These are phyloP conservation scores for Penicillium steckii DNA, from an alignment of 495 filamentous ascomycete genomes.

Conservation along the genomic window DNA sequence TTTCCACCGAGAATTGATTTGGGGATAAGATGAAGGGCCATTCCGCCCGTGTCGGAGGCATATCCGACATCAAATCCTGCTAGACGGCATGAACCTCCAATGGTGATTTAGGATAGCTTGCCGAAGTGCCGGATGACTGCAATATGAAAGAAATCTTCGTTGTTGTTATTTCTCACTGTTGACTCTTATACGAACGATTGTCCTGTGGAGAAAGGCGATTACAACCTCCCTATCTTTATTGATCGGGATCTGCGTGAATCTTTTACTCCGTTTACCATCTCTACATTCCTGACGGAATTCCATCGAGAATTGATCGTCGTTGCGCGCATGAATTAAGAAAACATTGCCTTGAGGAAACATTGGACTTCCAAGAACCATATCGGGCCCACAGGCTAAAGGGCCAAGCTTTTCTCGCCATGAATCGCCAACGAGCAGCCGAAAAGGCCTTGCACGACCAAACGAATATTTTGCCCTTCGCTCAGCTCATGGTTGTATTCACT, in stretches of 20 bases:
- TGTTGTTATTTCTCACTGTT: constrained; percentile 1
- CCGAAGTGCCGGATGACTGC: constrained; percentile 16
- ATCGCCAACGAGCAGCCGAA: constrained; percentile 41
- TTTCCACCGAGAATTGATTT: constrained; percentile 16
- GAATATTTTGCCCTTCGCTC: constrained; percentile 55
- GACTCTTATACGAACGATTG: neutral
- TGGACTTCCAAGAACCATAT: neutral
- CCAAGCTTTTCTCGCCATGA: constrained; percentile 24
- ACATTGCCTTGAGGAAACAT: neutral
- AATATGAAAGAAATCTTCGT: constrained; percentile 5
- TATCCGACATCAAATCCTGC: constrained; percentile 17
- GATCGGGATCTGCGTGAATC: too few species aligned
- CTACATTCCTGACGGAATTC: too few species aligned
- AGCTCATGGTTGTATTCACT: constrained; percentile 57
- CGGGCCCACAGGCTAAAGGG: neutral
- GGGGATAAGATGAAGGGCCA: constrained; percentile 10
- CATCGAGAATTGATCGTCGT: too few species aligned
- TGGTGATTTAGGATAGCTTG: constrained; percentile 14
- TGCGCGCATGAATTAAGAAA: too few species aligned
- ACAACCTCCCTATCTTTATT: neutral
- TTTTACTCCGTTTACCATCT: too few species aligned
- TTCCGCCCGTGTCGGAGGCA: constrained; percentile 17
- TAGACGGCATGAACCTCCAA: constrained; percentile 21
- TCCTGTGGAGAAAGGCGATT: neutral
- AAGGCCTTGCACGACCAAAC: constrained; percentile 51